These are phyloP conservation scores for Xylariaceae sp. DNA, from an alignment of 2,329 filamentous ascomycete species.

Conservation along the genomic window DNA sequence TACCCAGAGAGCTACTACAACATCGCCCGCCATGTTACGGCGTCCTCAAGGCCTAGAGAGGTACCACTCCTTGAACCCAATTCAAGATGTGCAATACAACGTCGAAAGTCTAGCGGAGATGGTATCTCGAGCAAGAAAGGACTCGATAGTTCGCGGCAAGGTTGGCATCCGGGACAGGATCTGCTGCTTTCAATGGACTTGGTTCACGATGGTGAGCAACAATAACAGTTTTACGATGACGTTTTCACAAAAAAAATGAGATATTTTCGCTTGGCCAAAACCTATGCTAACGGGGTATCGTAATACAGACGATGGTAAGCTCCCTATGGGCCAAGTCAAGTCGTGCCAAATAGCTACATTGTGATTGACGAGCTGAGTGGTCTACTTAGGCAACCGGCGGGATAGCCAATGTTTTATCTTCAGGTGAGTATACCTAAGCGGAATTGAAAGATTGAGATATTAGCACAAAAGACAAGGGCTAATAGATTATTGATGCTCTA, in stretches of 20 bases:
- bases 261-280: not conserved
- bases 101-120: slow-evolving; percentile 44
- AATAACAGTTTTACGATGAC: not conserved
- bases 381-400: slow-evolving; percentile 59
- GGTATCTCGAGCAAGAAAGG: slow-evolving; percentile 43
- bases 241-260: too few relatives aligned
- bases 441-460: too few relatives aligned
- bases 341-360: not conserved
- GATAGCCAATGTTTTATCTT: slow-evolving; percentile 61
- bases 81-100: slow-evolving; percentile 24
- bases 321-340: not conserved
- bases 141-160: slow-evolving; percentile 33
- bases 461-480: too few relatives aligned
- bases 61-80: slow-evolving; percentile 19
- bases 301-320: slow-evolving; percentile 47
- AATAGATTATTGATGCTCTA: slow-evolving; percentile 37
- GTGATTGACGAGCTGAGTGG: slow-evolving; percentile 21
- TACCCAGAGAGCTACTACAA: slow-evolving; percentile 36
- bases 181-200: slow-evolving; percentile 71
- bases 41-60: slow-evolving; percentile 21
- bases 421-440: slow-evolving; percentile 50
- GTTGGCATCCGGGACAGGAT: slow-evolving; percentile 58
- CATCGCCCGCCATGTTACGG: slow-evolving; percentile 23
- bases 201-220: slow-evolving; percentile 67
- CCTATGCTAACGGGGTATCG: slow-evolving; percentile 23